These are phyloP conservation scores for Carnegiea gigantea DNA, from an alignment of 179 eudicot genomes.

Conservation along the genomic window DNA sequence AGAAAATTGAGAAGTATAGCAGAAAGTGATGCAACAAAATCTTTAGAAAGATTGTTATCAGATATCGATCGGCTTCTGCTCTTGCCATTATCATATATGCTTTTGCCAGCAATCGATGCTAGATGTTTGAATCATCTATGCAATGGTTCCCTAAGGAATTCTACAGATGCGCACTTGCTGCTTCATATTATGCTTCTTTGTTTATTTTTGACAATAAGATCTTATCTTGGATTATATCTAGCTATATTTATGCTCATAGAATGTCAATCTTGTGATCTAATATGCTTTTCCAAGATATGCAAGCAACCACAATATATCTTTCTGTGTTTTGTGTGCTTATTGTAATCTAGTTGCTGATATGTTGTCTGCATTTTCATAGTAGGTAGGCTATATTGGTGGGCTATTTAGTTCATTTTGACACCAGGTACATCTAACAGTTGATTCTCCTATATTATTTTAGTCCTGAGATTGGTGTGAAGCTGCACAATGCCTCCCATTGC, in stretches of 20 bases:
- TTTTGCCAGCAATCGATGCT: slow-evolving; percentile 30
- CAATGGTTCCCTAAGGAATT: too few relatives aligned
- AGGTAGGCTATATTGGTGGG: slow-evolving; percentile 20
- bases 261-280: slow-evolving; percentile 37
- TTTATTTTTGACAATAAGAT: slow-evolving; percentile 34
- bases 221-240: slow-evolving; percentile 54
- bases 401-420: slow-evolving; percentile 14
- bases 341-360: slow-evolving; percentile 18
- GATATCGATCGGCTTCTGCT: slow-evolving; percentile 27
- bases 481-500: too few relatives aligned
- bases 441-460: slow-evolving; percentile 33
- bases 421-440: slow-evolving; percentile 43
- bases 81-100: slow-evolving; percentile 25
- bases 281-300: slow-evolving; percentile 36
- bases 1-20: not conserved
- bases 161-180: too few relatives aligned
- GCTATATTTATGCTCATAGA: slow-evolving; percentile 33
- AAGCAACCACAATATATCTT: slow-evolving; percentile 48
- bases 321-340: slow-evolving; percentile 10
- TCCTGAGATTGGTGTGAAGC: not conserved
- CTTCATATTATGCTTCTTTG: too few relatives aligned
- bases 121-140: slow-evolving; percentile 22
- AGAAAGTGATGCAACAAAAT: slow-evolving; percentile 35
- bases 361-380: slow-evolving; percentile 11
- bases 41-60: slow-evolving; percentile 34